A percentile compares a stretch with the other conserved stretches of the same genome.
phyloP scores from a whole-genome alignment of 176 grass and related monocot genomes.

The Dactylis glomerata region DNA sequence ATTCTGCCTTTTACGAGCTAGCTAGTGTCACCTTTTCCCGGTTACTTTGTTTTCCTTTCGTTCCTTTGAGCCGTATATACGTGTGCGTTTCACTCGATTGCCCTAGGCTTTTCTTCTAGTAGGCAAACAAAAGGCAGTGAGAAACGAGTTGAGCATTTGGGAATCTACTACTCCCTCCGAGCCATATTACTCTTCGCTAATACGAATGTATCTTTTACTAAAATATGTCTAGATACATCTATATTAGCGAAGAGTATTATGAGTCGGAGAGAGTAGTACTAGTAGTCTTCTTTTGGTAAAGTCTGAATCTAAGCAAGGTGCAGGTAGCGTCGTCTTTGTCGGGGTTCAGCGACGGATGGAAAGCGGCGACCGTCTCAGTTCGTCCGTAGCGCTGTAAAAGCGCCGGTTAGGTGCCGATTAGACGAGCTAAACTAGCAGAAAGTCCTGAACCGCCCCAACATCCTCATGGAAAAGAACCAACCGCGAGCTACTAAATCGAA shows the following conservation, averaged over 20 bases:
- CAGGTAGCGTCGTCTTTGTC: not conserved
- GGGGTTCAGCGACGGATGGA: not conserved
- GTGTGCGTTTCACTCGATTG: constrained; percentile 15
- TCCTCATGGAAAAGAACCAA: too few species aligned
- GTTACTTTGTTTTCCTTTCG: not conserved
- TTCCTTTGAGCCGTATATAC: not conserved
- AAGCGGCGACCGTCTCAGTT: not conserved
- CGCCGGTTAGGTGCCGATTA: constrained; percentile 3
- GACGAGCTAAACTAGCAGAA: constrained; percentile 10
- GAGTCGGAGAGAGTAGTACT: too few species aligned
- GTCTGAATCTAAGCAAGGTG: not conserved
- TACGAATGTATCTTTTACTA: too few species aligned
- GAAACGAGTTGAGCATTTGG: too few species aligned
- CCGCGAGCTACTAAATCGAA: too few species aligned
- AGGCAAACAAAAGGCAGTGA: not conserved
- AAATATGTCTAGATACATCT: too few species aligned
- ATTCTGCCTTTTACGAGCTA: not conserved
- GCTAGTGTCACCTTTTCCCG: not conserved
- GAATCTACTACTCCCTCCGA: too few species aligned
- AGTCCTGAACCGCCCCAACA: not conserved
- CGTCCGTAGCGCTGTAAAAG: constrained; percentile 13
- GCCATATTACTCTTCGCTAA: too few species aligned
- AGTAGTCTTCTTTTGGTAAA: constrained; percentile 15
- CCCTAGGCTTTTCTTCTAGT: not conserved
- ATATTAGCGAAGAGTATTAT: too few species aligned